A percentile compares a stretch with the other conserved stretches of the same genome.
These are phyloP conservation scores for Metarhizium guizhouense DNA, from an alignment of 2,329 filamentous ascomycete genomes.

Conservation along the genomic window DNA sequence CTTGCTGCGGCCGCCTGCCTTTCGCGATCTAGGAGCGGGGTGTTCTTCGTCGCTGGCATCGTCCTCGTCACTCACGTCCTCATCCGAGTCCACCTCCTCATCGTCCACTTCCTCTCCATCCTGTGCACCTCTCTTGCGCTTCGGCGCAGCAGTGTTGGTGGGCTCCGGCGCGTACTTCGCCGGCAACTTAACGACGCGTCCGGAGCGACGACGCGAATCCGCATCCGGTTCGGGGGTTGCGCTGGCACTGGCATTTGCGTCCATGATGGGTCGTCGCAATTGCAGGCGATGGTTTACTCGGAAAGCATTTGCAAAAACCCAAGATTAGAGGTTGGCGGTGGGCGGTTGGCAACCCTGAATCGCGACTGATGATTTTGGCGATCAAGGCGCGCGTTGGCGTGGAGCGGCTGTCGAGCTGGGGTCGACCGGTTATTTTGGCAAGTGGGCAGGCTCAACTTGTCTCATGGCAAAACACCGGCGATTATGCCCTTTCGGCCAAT, in stretches of 20 bases:
- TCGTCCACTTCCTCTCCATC: constrained; percentile 39
- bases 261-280: constrained; percentile 11
- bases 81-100: constrained; percentile 38
- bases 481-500: not conserved
- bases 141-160: constrained; percentile 31
- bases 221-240: constrained; percentile 35
- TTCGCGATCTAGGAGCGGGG: constrained; percentile 26
- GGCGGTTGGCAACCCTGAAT: not conserved
- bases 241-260: constrained; percentile 9
- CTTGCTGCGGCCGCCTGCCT: constrained; percentile 35
- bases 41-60: constrained; percentile 38
- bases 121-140: constrained; percentile 48
- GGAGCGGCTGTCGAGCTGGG: constrained; percentile 3
- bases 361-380: constrained; percentile 4
- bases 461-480: not conserved
- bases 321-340: constrained; percentile 2
- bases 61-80: constrained; percentile 34
- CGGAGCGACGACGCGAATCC: constrained; percentile 54
- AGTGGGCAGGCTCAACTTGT: constrained; percentile 1
- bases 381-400: constrained; percentile 9
- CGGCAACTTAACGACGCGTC: constrained; percentile 55
- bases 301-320: constrained; percentile 10
- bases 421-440: constrained; percentile 5
- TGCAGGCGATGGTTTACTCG: constrained; percentile 5
- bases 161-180: constrained; percentile 49